Evolutionary conservation across 176 grass and related monocot species (phyloP).

Genomic region (Aechmea fasciata): DNA sequence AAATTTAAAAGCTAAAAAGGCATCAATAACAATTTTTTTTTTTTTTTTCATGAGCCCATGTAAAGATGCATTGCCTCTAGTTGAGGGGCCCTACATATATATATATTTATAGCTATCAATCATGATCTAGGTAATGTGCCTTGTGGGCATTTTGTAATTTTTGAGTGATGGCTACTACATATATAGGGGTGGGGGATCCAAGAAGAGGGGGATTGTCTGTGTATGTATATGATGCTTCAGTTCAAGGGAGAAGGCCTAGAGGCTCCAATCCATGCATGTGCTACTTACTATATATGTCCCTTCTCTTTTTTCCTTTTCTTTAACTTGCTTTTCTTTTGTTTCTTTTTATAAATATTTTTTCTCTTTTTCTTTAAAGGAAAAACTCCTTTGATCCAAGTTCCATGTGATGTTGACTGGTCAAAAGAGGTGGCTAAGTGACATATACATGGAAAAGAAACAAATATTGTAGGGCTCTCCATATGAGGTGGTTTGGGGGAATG

Average conservation of each 20-base stretch:
- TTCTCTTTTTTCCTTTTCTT: slow-evolving; percentile 11
- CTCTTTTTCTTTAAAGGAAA: slow-evolving; percentile 27
- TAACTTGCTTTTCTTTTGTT: slow-evolving; percentile 2
- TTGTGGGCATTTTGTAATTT: background rate
- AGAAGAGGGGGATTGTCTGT: slow-evolving; percentile 27
- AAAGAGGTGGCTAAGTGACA: slow-evolving; percentile 17
- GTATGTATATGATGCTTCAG: slow-evolving; percentile 21
- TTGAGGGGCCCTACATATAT: too few species aligned
- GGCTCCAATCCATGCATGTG: slow-evolving; percentile 26
- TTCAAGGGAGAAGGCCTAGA: slow-evolving; percentile 16
- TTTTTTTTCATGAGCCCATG: too few species aligned
- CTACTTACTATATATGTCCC: slow-evolving; percentile 8
- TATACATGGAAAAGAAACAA: background rate
- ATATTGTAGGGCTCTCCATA: too few species aligned
- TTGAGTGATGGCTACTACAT: slow-evolving; percentile 1
- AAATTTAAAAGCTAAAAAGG: too few species aligned
- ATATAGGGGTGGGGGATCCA: slow-evolving; percentile 30
- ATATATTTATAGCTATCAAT: too few species aligned
- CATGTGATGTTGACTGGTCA: slow-evolving; percentile 25
- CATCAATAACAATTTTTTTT: too few species aligned
- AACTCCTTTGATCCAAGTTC: slow-evolving; percentile 19
- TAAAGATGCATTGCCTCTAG: too few species aligned
- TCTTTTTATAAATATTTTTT: slow-evolving; percentile 9
- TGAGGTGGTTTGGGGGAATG: background rate
- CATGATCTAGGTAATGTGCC: background rate